These are phyloP conservation scores for Coemansia sp. DNA, from an alignment of 192 early-diverging fungal species.

Conservation along the genomic window DNA sequence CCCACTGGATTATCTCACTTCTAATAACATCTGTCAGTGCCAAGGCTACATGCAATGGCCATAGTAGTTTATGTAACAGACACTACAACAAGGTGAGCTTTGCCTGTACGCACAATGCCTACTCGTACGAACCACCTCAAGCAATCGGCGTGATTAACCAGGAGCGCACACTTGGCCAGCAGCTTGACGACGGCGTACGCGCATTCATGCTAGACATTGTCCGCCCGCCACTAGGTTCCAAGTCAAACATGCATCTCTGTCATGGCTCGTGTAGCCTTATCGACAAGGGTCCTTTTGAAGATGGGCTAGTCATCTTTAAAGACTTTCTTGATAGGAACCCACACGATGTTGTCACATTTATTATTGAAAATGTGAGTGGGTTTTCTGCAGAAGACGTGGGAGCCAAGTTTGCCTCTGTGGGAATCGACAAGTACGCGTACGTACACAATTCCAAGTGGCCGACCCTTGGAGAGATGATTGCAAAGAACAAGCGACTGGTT, in stretches of 20 bases:
- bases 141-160: conserved; percentile 59
- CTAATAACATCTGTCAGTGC: background rate
- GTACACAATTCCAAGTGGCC: conserved; percentile 63
- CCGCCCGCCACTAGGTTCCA: conserved; percentile 3
- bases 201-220: conserved; percentile 69
- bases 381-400: conserved; percentile 52
- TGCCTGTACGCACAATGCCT: conserved; percentile 74
- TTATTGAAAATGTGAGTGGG: conserved; percentile 64
- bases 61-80: conserved; percentile 59
- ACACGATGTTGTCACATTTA: conserved; percentile 72
- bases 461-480: conserved; percentile 63
- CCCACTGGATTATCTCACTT: background rate
- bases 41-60: conserved; percentile 59
- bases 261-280: conserved; percentile 64
- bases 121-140: conserved; percentile 50
- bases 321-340: conserved; percentile 65
- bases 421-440: conserved; percentile 50
- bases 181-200: conserved; percentile 74
- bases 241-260: conserved; percentile 56
- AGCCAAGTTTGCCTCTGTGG: conserved; percentile 54
- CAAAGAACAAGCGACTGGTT: conserved; percentile 60
- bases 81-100: conserved; percentile 65
- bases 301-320: conserved; percentile 54
- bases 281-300: conserved; percentile 59
- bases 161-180: conserved; percentile 56